Percentiles rank a stretch among this genome's conserved stretches.
Conservation (phyloP, 1,139 yeast genomes). For the Tardiomyces depauwii region DNA sequence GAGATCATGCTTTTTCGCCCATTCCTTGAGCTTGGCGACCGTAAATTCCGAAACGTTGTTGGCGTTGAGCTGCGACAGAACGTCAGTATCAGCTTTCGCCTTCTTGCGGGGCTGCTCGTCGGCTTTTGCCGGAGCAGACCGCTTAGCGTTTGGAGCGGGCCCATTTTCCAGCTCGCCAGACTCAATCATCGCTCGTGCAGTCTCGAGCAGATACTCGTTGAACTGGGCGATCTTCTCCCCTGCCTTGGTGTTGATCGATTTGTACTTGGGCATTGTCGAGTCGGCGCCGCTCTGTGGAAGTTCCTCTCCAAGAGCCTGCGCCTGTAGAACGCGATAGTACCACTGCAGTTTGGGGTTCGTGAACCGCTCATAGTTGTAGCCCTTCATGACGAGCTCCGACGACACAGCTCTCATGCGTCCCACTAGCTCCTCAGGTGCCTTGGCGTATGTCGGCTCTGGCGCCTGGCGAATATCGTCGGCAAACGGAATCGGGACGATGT, state of each 20-base stretch:
- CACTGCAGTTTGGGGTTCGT: conserved; percentile 60
- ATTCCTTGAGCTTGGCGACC: background rate
- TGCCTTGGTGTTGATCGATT: conserved; percentile 17
- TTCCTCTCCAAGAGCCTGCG: conserved; percentile 55
- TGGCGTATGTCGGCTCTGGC: conserved; percentile 11
- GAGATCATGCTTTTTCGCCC: background rate
- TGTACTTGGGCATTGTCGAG: conserved; percentile 25
- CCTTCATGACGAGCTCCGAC: conserved; percentile 31
- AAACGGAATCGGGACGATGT: conserved; percentile 27
- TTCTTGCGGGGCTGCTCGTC: background rate
- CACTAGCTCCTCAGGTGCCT: background rate
- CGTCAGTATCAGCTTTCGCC: background rate
- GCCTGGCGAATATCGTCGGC: conserved; percentile 26
- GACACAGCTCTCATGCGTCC: conserved; percentile 18
- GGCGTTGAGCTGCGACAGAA: background rate
- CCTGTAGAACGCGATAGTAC: conserved; percentile 54
- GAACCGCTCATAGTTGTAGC: conserved; percentile 48
- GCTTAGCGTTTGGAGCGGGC: background rate
- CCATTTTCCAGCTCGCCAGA: background rate
- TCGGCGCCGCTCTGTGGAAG: conserved; percentile 27
- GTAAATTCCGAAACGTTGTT: background rate
- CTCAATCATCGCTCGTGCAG: background rate
- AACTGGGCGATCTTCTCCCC: conserved; percentile 1
- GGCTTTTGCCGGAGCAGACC: background rate
- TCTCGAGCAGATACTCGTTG: background rate